Conservation (phyloP, 305 asterid species). For the Fraxinus paxiana region DNA sequence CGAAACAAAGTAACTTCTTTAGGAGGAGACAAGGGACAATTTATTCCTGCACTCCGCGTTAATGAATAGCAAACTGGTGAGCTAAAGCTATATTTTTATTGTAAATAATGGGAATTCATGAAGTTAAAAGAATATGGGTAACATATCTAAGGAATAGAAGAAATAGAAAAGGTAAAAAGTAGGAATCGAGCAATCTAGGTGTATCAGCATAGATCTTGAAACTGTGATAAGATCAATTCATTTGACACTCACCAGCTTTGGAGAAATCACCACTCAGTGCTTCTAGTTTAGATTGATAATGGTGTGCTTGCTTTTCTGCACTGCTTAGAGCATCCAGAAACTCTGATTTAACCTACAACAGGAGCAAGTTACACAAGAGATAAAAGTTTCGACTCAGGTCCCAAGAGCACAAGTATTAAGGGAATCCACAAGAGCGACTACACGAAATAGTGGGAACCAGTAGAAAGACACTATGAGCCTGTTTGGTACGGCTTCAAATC, state of each 20-base stretch:
- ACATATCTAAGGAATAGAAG: neutral
- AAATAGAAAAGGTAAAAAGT: neutral
- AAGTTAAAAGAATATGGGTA: neutral
- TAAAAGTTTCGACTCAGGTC: conserved; percentile 6
- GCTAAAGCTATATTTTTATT: neutral
- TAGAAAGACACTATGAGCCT: neutral
- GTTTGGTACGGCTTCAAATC: no score
- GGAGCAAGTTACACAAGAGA: conserved; percentile 18
- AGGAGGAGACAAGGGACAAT: neutral
- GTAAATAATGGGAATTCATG: neutral
- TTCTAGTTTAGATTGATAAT: conserved; percentile 63
- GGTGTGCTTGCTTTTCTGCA: conserved; percentile 83
- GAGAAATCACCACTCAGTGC: conserved; percentile 49
- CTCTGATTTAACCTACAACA: conserved; percentile 78
- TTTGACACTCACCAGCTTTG: conserved; percentile 56
- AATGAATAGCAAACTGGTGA: neutral
- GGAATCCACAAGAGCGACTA: neutral
- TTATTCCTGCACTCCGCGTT: neutral
- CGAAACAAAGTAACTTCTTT: neutral
- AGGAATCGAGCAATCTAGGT: neutral
- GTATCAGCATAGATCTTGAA: conserved; percentile 6
- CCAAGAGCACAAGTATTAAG: conserved; percentile 13
- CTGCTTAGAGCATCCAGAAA: conserved; percentile 85
- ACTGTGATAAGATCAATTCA: conserved; percentile 4
- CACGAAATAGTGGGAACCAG: neutral